A percentile compares a stretch with the other conserved stretches of the same genome.
These are phyloP conservation scores for Geotrichum carabidarum DNA, from an alignment of 1,139 yeast species.

Conservation along the genomic window DNA sequence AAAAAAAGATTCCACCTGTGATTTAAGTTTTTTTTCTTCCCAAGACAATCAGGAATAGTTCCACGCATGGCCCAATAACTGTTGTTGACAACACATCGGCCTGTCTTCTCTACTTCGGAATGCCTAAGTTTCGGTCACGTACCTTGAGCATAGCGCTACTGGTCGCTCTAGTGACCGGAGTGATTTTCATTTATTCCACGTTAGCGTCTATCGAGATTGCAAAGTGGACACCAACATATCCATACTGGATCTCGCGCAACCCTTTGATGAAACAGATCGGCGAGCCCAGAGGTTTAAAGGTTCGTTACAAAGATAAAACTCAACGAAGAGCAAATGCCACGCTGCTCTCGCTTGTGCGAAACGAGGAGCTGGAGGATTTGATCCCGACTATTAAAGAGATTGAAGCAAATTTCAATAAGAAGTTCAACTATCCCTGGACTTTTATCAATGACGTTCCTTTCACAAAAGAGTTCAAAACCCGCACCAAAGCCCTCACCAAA, in stretches of 20 bases:
- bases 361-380: conserved; percentile 52
- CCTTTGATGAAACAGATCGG: conserved; percentile 26
- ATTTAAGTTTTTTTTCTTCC: too few relatives aligned
- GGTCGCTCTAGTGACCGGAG: neutral
- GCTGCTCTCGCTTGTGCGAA: conserved; percentile 62
- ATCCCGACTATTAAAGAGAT: conserved; percentile 53
- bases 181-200: neutral
- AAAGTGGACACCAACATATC: conserved; percentile 29
- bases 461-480: conserved; percentile 52
- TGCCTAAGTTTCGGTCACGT: conserved; percentile 10
- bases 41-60: too few relatives aligned
- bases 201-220: conserved; percentile 13
- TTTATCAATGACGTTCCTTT: conserved; percentile 71
- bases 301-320: conserved; percentile 1
- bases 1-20: too few relatives aligned
- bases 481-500: conserved; percentile 5
- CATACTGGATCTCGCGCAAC: conserved; percentile 27
- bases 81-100: neutral
- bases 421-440: conserved; percentile 74
- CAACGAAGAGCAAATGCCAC: conserved; percentile 67
- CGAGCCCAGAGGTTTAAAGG: conserved; percentile 21
- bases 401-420: conserved; percentile 59
- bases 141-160: conserved; percentile 5
- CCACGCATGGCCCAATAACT: too few relatives aligned
- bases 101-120: neutral